Evolutionary conservation across 2,329 filamentous ascomycete species (phyloP), one percentile per base, ranked within the genome.

Genomic region (Alternaria incomplexa): DNA sequence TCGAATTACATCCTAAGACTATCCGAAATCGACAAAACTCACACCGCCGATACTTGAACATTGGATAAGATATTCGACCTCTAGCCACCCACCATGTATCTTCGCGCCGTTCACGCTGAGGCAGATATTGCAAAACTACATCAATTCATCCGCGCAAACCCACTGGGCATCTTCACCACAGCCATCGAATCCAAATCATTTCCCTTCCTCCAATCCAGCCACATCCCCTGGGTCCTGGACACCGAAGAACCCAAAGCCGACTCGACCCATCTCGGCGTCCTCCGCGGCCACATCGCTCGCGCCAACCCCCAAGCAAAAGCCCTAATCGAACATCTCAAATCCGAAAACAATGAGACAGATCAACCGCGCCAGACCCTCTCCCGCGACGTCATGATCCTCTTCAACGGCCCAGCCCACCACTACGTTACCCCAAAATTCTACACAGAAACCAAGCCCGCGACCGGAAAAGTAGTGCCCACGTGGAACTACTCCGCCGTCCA

Each of bases 261-360:
- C 71, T 0, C 79, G 84, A 66, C 83, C 85, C 0, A 79, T 85
- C 13, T 82, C 1, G 83, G 81, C 3, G 73, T 71, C 4, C 81
- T 92, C 4, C 83, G 88, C 3, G 89, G 87, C 4, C 90, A 92
- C 68, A 76, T 91, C 26, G 89, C 89, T 0, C 81, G 85, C 28
- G 81, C 82, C 36, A 92, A 92, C 67, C 89, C 89, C 0, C 89
- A 91, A 67, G 81, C 81, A 70, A 90, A 90, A 73, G 83, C 85
- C 20, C 82, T 91, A 61, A 85, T 89, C 47, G 65, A 85, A 82
- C 20, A 76, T 76, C 11, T 46, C 12, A 9, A 46, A 15, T 46
- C 44, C 1, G 6, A 46, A 30, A 20, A 11, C 25, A 20, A 15
- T 5, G 47, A 30, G 11, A 30, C 4, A 4, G 28, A 12, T 4